Percentiles rank a stretch among this genome's conserved stretches.
These are phyloP conservation scores for Henckelia pumila DNA, from an alignment of 257 asterid genomes.

Conservation along the genomic window DNA sequence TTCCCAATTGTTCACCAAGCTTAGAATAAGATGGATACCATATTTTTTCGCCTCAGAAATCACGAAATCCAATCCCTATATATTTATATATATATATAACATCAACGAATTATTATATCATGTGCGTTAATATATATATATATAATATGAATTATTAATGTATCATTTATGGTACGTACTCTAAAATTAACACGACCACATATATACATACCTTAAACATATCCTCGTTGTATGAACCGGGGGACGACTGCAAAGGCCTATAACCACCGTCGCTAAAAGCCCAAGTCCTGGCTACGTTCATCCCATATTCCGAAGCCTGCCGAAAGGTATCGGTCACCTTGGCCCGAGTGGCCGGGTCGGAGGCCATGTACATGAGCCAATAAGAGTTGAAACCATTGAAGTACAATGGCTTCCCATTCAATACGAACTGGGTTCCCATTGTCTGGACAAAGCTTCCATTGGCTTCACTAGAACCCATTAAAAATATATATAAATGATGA, in stretches of 20 bases:
- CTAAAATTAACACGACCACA: too few species aligned
- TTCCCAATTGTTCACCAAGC: slow-evolving; percentile 47
- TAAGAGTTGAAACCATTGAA: slow-evolving; percentile 62
- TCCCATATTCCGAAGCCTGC: slow-evolving; percentile 46
- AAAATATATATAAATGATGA: too few species aligned
- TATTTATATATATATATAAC: too few species aligned
- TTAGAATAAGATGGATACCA: slow-evolving; percentile 41
- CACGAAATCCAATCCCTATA: slow-evolving; percentile 55
- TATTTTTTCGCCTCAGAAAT: slow-evolving; percentile 47
- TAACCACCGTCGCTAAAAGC: slow-evolving; percentile 64
- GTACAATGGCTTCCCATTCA: slow-evolving; percentile 38
- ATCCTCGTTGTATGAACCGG: slow-evolving; percentile 43
- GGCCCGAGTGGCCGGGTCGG: slow-evolving; percentile 38
- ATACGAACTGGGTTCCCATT: slow-evolving; percentile 38
- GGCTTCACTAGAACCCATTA: slow-evolving; percentile 23
- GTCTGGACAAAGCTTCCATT: slow-evolving; percentile 29
- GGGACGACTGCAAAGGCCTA: slow-evolving; percentile 42
- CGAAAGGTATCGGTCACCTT: slow-evolving; percentile 41
- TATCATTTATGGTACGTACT: too few species aligned
- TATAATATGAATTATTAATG: too few species aligned
- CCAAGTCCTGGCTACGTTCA: slow-evolving; percentile 57
- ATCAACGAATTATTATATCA: too few species aligned
- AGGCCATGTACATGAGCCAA: slow-evolving; percentile 58
- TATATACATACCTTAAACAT: slow-evolving; percentile 51
- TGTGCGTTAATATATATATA: too few species aligned